Base-by-base conservation (phyloP, 768 basidiomycete genomes). In the Leccinellum albellum region DNA sequence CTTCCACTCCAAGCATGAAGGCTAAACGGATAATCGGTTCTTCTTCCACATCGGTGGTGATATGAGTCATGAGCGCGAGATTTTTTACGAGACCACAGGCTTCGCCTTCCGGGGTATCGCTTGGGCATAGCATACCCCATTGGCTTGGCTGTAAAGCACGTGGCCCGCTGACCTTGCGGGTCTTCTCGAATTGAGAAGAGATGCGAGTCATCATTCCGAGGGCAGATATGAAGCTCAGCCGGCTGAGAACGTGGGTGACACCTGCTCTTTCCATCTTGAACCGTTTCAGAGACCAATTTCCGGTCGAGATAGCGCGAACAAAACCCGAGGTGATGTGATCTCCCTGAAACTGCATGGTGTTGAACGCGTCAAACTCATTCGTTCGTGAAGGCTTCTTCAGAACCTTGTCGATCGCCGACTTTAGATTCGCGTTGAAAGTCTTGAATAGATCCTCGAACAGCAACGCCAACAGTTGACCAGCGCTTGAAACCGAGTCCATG, bases 191-290 rank as follows among this genome's bases (percentile, higher is more conserved):
- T 74, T 99, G 97, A 21, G 93, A 96, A 12, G 91, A 89, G 62
- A 99, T 99, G 23, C 97, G 88, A 9, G 97, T 99, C 97, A 99
- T 99, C 97, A 98, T 99, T 15, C 97, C 97, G 15, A 99, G 80
- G 1, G 97, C 97, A 55, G 93, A 91, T 71, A 99, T 97, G 79
- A 96, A 99, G 68, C 89, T 91, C 51, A 99, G 77, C 42, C 97
- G 87, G 66, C 90, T 94, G 24, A 99, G 84, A 61, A 99, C 97
- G 69, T 99, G 97, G 0, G 97, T 99, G 47, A 99, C 94, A 31
- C 97, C 97, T 0, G 97, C 97, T 32, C 97, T 86, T 70, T 98
- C 96, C 91, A 98, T 98, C 78, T 95, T 96, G 82, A 99, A 98
- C 51, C 97, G 91, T 73, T 98, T 98, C 50, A 99, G 78, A 10